Base-by-base conservation (phyloP, 148 eudicot genomes). In the Nyssa sinensis region DNA sequence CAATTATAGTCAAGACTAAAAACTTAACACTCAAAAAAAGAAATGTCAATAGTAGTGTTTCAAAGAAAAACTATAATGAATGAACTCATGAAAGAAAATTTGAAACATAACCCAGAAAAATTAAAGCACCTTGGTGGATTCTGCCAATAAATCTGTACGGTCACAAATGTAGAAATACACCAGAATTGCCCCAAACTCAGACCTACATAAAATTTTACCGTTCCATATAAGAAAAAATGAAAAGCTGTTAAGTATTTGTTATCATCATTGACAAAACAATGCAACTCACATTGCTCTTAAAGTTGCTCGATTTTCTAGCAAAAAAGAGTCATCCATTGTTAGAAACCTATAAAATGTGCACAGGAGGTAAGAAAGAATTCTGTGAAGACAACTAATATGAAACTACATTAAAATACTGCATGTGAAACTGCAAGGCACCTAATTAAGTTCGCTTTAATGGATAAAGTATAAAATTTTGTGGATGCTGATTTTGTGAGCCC, bases 271-370 rank as follows among this genome's bases (percentile, higher is more conserved):
- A 58, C 19, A 74, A 35, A 67, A 75, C 55, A 27, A 62, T 34
- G 39, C 21, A 63, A 81, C 94, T 84, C 79, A 95, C 99, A 95
- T 89, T 67, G 97, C 97, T 85, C 97, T 90, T 76, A 95, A 84
- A 65, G 88, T 81, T 80, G 79, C 71, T 70, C 99, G 88, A 75
- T 92, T 90, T 67, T 95, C 96, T 70, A 89, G 84, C 83, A 92
- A 81, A 85, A 92, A 95, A 6, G 91, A 65, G 62, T 92, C 99
- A 62, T 95, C 98, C 99, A 95, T 86, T 29, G 91, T 79, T 74
- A 92, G 74, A 88, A 95, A 95, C 94, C 98, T 95, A 73, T 57
- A 70, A 71, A 69, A 39, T 28, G 62, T 33, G 71, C 58, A 67
- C 25, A 61, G n/a, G 39, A 77, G 41, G 67, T 69, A 72, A 72